phyloP scores from a whole-genome alignment of 2,329 filamentous ascomycete genomes.

The Lecanosticta acicola region DNA sequence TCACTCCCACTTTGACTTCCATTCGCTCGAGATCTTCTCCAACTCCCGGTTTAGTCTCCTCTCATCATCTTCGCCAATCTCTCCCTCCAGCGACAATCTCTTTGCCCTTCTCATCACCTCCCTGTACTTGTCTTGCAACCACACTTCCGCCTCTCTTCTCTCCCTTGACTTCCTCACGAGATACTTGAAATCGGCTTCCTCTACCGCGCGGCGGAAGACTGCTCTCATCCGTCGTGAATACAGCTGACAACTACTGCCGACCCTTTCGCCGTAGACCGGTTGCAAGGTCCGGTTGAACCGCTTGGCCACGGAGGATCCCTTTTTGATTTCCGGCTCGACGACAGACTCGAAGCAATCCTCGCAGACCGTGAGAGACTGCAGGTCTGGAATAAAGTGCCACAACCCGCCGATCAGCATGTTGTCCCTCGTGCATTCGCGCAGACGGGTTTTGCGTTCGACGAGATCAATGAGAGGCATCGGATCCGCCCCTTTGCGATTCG shows the following conservation, averaged over 20 bases:
- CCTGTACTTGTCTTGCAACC: conserved; percentile 52
- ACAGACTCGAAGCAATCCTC: conserved; percentile 79
- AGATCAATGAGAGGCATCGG: conserved; percentile 59
- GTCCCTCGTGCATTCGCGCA: conserved; percentile 61
- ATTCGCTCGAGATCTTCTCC: conserved; percentile 46
- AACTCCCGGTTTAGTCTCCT: conserved; percentile 50
- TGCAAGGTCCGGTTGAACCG: conserved; percentile 61
- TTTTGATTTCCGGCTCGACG: conserved; percentile 61
- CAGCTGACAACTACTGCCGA: conserved; percentile 61
- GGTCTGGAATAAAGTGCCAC: conserved; percentile 70
- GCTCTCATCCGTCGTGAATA: conserved; percentile 75
- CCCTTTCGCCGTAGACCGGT: conserved; percentile 48
- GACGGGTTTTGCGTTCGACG: conserved; percentile 52
- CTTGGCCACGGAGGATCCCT: conserved; percentile 52
- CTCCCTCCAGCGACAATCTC: conserved; percentile 35
- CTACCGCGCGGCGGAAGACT: conserved; percentile 63
- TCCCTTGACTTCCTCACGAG: conserved; percentile 58
- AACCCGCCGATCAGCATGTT: conserved; percentile 54
- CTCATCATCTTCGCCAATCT: conserved; percentile 49
- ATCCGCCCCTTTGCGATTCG: conserved; percentile 43
- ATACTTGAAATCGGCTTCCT: conserved; percentile 60
- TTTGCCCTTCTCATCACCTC: conserved; percentile 30
- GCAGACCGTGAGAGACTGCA: conserved; percentile 75
- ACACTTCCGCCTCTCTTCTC: conserved; percentile 52
- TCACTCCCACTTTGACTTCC: conserved; percentile 47